A percentile compares a stretch with the other conserved stretches of the same genome.
Evolutionary conservation across 2,329 filamentous ascomycete species (phyloP).

Genomic region (Juglanconis sp.): DNA sequence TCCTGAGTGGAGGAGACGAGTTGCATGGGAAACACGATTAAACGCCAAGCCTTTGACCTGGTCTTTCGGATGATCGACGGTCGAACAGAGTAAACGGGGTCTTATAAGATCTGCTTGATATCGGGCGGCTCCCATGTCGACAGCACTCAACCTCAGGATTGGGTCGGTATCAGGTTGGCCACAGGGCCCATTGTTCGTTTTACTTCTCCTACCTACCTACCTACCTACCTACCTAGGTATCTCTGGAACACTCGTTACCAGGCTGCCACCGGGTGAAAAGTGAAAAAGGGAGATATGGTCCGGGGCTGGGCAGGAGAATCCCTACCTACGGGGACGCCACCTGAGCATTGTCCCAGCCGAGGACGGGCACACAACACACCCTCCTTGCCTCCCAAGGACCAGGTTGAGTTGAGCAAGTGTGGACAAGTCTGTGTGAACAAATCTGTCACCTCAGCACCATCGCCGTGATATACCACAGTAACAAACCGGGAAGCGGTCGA

Average conservation of each 20-base stretch:
- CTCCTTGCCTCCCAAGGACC: neutral
- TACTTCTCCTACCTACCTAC: too few relatives aligned
- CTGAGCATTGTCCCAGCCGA: too few relatives aligned
- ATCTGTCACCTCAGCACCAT: too few relatives aligned
- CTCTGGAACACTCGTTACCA: neutral
- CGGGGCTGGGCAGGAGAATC: neutral
- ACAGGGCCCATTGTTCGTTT: too few relatives aligned
- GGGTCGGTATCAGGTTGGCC: neutral
- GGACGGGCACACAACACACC: neutral
- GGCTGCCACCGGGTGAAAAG: neutral
- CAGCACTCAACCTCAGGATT: neutral
- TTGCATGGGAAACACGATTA: conserved; percentile 3
- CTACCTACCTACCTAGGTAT: too few relatives aligned
- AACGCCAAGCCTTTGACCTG: conserved; percentile 7
- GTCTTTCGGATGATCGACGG: conserved; percentile 8
- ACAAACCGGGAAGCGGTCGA: neutral
- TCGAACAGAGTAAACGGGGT: neutral
- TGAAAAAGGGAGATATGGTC: neutral
- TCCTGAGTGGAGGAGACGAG: neutral
- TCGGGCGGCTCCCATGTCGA: neutral
- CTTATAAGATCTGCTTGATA: conserved; percentile 9
- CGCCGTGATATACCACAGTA: neutral
- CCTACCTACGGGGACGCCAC: neutral
- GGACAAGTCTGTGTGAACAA: too few relatives aligned
- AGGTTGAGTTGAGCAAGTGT: neutral